phyloP scores from a whole-genome alignment of 2,329 filamentous ascomycete species.

The Fusarium sp. region DNA sequence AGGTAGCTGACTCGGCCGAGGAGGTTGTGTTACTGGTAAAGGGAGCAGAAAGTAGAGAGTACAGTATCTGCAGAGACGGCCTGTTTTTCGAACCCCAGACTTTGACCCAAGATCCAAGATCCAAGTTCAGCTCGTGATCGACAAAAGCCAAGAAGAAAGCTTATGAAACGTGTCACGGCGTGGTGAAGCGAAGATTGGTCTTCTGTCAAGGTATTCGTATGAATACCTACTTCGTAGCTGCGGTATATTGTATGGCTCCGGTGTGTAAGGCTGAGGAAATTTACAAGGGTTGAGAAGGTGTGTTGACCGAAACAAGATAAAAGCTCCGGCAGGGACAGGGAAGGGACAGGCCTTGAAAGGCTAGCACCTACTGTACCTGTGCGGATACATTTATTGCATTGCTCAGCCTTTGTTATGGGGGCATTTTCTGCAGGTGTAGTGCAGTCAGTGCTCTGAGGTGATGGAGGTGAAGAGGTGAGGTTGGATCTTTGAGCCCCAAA shows the following conservation, averaged over 20 bases:
- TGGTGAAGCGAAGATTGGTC: neutral
- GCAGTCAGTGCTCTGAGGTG: too few species aligned
- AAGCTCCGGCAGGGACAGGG: slow-evolving; percentile 9
- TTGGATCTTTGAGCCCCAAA: slow-evolving; percentile 16
- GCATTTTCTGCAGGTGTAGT: neutral
- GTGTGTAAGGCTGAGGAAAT: slow-evolving; percentile 31
- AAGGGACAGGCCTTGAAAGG: neutral
- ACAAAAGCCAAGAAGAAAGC: slow-evolving; percentile 6
- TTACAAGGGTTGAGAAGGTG: neutral
- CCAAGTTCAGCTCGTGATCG: neutral
- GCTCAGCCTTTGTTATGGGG: slow-evolving; percentile 25
- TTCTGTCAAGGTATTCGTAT: neutral
- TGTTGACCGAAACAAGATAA: slow-evolving; percentile 16
- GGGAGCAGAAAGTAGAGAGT: too few species aligned
- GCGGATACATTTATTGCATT: neutral
- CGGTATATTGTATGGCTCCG: neutral
- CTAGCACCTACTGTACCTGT: neutral
- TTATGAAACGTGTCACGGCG: slow-evolving; percentile 29
- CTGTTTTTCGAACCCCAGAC: neutral
- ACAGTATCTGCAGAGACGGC: too few species aligned
- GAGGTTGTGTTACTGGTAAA: too few species aligned
- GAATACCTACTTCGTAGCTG: too few species aligned
- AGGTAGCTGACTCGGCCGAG: slow-evolving; percentile 4
- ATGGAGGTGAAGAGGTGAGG: neutral
- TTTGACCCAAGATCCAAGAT: slow-evolving; percentile 6